Evolutionary conservation across 2,329 filamentous ascomycete species (phyloP).

Genomic region (Pseudogymnoascus sp.): DNA sequence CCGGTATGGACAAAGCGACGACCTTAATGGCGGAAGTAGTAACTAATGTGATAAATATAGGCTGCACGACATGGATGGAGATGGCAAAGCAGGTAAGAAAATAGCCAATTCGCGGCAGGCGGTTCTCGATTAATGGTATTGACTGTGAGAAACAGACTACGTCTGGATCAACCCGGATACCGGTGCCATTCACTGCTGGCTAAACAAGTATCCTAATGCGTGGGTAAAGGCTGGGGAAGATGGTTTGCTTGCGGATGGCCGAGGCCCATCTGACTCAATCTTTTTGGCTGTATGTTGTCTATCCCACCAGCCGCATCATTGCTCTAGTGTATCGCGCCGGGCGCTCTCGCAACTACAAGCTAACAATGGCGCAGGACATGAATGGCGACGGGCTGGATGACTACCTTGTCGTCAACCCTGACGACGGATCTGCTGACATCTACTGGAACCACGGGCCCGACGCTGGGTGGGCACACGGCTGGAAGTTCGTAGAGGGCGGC

Average conservation of each 20-base stretch:
- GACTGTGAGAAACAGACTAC: background rate
- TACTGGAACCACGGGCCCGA: background rate
- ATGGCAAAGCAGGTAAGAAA: background rate
- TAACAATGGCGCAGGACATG: background rate
- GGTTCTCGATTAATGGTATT: background rate
- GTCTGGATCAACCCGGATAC: background rate
- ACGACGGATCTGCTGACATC: background rate
- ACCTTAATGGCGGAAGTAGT: background rate
- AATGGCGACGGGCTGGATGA: background rate
- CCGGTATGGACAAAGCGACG: background rate
- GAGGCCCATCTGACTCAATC: background rate
- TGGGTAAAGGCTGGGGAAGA: background rate
- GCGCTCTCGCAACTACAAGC: background rate
- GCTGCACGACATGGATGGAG: background rate
- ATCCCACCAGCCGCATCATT: background rate
- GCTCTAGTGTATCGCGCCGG: background rate
- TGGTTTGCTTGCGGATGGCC: background rate
- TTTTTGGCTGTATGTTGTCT: background rate
- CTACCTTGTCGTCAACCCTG: background rate
- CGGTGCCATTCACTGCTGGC: background rate
- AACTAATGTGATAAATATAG: background rate
- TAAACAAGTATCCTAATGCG: background rate
- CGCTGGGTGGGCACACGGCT: background rate
- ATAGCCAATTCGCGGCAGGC: background rate
- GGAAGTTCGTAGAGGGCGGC: background rate